Evolutionary conservation across 2,329 filamentous ascomycete genomes (phyloP).

Genomic region (Calonectria fujianensis): DNA sequence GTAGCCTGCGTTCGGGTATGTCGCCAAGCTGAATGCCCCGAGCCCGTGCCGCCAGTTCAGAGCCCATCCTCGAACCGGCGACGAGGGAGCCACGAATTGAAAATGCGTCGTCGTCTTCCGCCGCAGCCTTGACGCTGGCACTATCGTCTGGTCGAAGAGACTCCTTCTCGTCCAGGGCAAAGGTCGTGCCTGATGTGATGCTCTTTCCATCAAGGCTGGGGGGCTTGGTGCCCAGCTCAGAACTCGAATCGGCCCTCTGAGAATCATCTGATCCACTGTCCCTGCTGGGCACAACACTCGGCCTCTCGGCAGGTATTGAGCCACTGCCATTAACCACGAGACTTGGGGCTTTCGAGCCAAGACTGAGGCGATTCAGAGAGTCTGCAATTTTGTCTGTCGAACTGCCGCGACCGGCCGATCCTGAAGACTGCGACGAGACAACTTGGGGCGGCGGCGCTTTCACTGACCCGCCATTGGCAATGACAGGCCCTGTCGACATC

Average conservation of each 20-base stretch:
- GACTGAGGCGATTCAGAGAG: conserved; percentile 57
- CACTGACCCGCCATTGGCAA: conserved; percentile 54
- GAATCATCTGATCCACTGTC: conserved; percentile 74
- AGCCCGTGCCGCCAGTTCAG: conserved; percentile 81
- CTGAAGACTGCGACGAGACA: conserved; percentile 46
- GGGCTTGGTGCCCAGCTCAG: conserved; percentile 84
- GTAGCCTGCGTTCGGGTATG: conserved; percentile 69
- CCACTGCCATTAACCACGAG: conserved; percentile 71
- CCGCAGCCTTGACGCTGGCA: conserved; percentile 90
- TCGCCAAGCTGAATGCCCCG: conserved; percentile 73
- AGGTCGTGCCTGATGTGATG: conserved; percentile 94
- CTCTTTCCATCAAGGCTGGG: conserved; percentile 96
- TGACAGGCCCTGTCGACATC: conserved; percentile 49
- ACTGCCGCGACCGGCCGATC: conserved; percentile 43
- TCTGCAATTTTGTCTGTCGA: conserved; percentile 54
- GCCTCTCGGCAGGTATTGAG: conserved; percentile 62
- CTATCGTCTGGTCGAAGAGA: conserved; percentile 96
- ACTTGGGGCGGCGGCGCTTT: conserved; percentile 45
- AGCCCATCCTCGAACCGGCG: conserved; percentile 85
- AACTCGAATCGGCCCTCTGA: conserved; percentile 77
- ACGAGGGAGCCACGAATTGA: conserved; percentile 85
- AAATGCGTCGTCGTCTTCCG: conserved; percentile 91
- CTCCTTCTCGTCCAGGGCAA: conserved; percentile 97
- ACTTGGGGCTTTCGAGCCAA: conserved; percentile 59
- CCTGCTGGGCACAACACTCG: conserved; percentile 58